Evolutionary conservation across 129 eudicot species (phyloP), one percentile per base, ranked within the genome.

Genomic region (Artemisia tridentata): DNA sequence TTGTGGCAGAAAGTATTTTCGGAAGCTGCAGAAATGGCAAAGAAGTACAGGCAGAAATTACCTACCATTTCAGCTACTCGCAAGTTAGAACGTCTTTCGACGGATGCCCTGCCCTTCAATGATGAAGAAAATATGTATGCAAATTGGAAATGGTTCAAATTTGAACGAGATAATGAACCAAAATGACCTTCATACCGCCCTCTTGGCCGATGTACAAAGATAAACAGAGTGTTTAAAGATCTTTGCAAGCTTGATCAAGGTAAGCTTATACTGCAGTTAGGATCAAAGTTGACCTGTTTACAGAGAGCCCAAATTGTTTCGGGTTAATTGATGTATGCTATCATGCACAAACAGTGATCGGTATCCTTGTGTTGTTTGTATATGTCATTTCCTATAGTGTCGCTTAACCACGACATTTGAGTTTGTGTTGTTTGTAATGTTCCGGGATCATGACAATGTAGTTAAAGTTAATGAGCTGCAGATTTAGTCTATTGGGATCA

Each of bases 61-160:
- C 83, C 90, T 21, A 17, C 80, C 2, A 34, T 83, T 75, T 80
- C 92, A 50, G 60, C 79, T 15, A 41, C 72, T 47, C 53, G 76
- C 16, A 92, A 86, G 67, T 46, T 74, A 25, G 90, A 88, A 59
- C 74, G 81, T 16, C 54, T 82, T 72, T 78, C 88, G 55, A 46
- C 55, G 41, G 73, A 73, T 23, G 72, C 74, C 67, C 56, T 83
- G 47, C 79, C 85, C n/a, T 92, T 85, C 17, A 81, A 64, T 47
- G 88, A 87, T 62, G 98, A 92, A 82, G 86, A 63, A 71, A 81
- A n/a, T 23, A 63, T 82, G 59, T 92, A 83, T 65, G 82, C 98
- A 34, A 92, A 92, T 16, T 92, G 98, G 98, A 80, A 83, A 72
- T 92, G 98, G 98, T 89, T 92, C 75, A 83, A 69, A 56, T 92